A percentile compares a stretch with the other conserved stretches of the same genome.
phyloP scores from a whole-genome alignment of 805 yeast genomes.

The Lipomyces yamanashiensis region DNA sequence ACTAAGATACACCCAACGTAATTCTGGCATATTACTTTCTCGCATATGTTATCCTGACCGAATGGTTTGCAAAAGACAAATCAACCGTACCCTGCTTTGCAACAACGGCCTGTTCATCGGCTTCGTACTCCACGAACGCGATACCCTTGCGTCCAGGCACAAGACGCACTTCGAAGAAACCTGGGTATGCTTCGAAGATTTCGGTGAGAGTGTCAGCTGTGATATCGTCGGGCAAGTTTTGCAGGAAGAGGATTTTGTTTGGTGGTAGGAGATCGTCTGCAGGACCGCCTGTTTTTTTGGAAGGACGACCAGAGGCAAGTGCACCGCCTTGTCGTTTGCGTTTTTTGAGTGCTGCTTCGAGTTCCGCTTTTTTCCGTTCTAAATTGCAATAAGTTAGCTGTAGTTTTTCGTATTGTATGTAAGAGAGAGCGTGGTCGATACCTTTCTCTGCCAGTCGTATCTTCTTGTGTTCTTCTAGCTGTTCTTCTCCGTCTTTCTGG shows the following conservation, averaged over 20 bases:
- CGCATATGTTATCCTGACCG: slow-evolving; percentile 44
- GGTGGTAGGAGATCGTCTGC: slow-evolving; percentile 57
- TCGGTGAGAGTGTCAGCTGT: slow-evolving; percentile 50
- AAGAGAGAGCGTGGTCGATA: not conserved
- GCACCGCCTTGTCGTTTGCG: slow-evolving; percentile 36
- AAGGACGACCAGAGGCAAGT: slow-evolving; percentile 20
- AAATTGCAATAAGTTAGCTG: not conserved
- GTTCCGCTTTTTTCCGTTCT: slow-evolving; percentile 28
- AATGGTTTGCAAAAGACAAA: slow-evolving; percentile 37
- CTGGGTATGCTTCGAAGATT: slow-evolving; percentile 57
- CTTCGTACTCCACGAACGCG: slow-evolving; percentile 80
- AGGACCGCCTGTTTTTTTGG: slow-evolving; percentile 35
- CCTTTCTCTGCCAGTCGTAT: slow-evolving; percentile 32
- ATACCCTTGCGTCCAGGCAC: slow-evolving; percentile 66
- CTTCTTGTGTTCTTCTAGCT: slow-evolving; percentile 39
- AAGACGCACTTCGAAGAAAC: slow-evolving; percentile 68
- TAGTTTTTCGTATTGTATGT: not conserved
- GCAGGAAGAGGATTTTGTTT: slow-evolving; percentile 68
- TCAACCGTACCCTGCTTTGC: slow-evolving; percentile 45
- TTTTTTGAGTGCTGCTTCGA: slow-evolving; percentile 30
- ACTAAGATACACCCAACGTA: not conserved
- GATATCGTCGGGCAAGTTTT: slow-evolving; percentile 58
- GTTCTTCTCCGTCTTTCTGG: slow-evolving; percentile 37
- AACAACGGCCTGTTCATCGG: slow-evolving; percentile 55
- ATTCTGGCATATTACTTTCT: slow-evolving; percentile 40